Percentiles rank a stretch among this genome's conserved stretches.
phyloP scores from a whole-genome alignment of 305 asterid genomes.

The Striga hermonthica region DNA sequence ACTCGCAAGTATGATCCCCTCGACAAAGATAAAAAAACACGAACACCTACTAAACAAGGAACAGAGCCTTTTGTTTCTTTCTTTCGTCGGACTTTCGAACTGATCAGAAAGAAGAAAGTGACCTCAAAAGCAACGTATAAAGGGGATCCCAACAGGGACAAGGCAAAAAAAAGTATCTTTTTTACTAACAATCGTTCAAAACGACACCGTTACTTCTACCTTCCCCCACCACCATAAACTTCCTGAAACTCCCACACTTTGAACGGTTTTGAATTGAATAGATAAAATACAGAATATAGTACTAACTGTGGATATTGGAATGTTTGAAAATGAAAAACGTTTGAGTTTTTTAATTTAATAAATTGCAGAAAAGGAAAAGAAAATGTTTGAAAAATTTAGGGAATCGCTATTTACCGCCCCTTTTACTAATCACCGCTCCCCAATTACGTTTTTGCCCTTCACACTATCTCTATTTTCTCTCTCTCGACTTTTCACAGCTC shows the following conservation, averaged over 20 bases:
- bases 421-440: too few species aligned
- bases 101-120: conserved; percentile 31
- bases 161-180: conserved; percentile 46
- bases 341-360: too few species aligned
- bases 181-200: not conserved
- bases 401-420: too few species aligned
- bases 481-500: too few species aligned
- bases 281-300: too few species aligned
- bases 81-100: conserved; percentile 31
- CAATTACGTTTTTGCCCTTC: too few species aligned
- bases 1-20: not conserved
- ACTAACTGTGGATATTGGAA: too few species aligned
- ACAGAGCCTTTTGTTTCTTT: conserved; percentile 14
- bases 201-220: conserved; percentile 36
- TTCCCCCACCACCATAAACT: not conserved
- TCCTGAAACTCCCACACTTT: conserved; percentile 14
- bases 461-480: too few species aligned
- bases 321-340: too few species aligned
- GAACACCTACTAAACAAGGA: conserved; percentile 13
- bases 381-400: too few species aligned
- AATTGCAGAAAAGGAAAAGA: too few species aligned
- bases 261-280: not conserved
- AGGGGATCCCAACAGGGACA: conserved; percentile 41
- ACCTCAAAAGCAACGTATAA: conserved; percentile 50
- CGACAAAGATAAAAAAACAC: not conserved